Base-by-base conservation (phyloP, 2,329 filamentous ascomycete species). In the Ascochyta pisi region DNA sequence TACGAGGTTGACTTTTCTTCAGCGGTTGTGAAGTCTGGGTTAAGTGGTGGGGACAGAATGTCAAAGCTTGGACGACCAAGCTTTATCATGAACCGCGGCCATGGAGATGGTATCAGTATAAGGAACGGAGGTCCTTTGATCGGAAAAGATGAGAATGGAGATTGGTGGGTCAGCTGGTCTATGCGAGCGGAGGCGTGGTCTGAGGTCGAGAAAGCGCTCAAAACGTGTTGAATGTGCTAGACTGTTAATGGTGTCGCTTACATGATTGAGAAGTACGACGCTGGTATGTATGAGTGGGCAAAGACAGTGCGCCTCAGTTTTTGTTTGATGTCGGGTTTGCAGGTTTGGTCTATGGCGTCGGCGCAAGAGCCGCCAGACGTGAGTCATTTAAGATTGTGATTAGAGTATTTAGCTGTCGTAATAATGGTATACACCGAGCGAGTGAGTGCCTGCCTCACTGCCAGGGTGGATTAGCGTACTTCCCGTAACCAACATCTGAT, bases 401-500 rank as follows among this genome's bases (percentile, higher is more conserved):
- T 35, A 35, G 33, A 10, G n/a, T 35, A 52, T 52, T 41, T 49
- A 49, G 35, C 2, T 15, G 16, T 45, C 34, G 22, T 39, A 26
- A 40, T 8, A 31, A 3, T 16, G 27, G 39, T 26, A 45, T 8
- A 40, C 23, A 26, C 27, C 27, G 22, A 6, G 19, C 4, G 15
- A 12, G 15, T 15, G 8, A 15, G 40, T 15, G 24, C 1, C 12
- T n/a, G 31, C 23, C 6, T 54, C 26, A 59, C 9, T 22, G 52
- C 52, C 49, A 60, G 8, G 44, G 31, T 5, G 51, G 54, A 43
- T 60, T 59, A n/a, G 61, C 52, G 7, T 54, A 59, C 27, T 54
- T 58, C 6, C 51, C 53, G 13, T 56, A 60, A 2, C 53, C 60
- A 4, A 53, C 37, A 9, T 64, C 61, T 8, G 60, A 65, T 9